A percentile compares a stretch with the other conserved stretches of the same genome.
Evolutionary conservation across 345 rosid species (phyloP).

Genomic region (Camelina neglecta): DNA sequence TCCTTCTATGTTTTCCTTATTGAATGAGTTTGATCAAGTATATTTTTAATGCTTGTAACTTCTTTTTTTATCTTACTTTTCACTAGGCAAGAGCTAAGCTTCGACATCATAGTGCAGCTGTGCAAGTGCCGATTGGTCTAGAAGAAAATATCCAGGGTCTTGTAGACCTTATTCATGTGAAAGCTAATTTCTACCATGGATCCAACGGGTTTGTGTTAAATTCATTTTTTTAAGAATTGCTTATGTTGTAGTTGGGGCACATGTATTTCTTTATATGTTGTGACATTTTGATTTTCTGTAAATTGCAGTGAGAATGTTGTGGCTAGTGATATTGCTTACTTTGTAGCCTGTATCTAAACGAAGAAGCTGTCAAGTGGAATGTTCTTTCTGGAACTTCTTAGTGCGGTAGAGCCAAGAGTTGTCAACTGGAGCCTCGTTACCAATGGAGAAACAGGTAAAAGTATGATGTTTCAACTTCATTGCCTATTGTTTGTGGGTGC

Average conservation of each 20-base stretch:
- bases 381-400: no score
- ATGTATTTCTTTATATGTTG: background rate
- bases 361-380: no score
- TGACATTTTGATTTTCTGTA: conserved; percentile 19
- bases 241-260: background rate
- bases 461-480: no score
- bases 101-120: conserved; percentile 94
- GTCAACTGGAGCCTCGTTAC: no score
- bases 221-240: background rate
- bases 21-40: background rate
- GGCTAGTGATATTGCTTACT: conserved; percentile 51
- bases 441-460: no score
- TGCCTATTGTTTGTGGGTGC: no score
- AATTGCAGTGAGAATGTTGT: conserved; percentile 82
- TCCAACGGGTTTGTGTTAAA: conserved; percentile 74
- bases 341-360: no score
- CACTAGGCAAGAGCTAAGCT: conserved; percentile 89
- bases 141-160: conserved; percentile 93
- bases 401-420: no score
- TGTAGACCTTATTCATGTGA: conserved; percentile 74
- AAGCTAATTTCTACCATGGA: conserved; percentile 81
- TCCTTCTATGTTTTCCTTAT: background rate
- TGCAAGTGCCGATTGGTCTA: conserved; percentile 95
- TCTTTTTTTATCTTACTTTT: conserved; percentile 11
- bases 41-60: background rate